phyloP scores from a whole-genome alignment of 2,329 filamentous ascomycete species.

The Colletotrichum sp. region DNA sequence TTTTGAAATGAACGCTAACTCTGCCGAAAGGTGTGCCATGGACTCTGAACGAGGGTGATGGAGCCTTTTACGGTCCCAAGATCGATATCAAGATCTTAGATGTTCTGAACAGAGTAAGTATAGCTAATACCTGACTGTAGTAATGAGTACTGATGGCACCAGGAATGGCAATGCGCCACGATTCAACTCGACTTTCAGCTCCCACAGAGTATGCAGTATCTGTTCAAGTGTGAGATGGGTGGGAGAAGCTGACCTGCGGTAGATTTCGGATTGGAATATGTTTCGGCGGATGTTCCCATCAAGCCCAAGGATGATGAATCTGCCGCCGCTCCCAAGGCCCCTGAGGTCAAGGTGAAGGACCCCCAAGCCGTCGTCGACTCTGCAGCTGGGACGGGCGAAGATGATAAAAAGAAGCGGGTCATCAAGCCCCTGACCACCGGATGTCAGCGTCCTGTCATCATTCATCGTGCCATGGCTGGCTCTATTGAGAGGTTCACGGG shows the following conservation, averaged over 20 bases:
- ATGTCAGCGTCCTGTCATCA: slow-evolving; percentile 83
- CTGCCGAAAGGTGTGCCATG: slow-evolving; percentile 49
- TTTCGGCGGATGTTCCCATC: slow-evolving; percentile 67
- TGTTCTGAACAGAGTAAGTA: slow-evolving; percentile 75
- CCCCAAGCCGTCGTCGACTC: slow-evolving; percentile 28
- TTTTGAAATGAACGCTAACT: slow-evolving; percentile 28
- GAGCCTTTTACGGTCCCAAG: slow-evolving; percentile 98
- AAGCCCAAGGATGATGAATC: slow-evolving; percentile 37
- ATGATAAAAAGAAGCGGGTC: slow-evolving; percentile 36
- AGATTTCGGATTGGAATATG: slow-evolving; percentile 88
- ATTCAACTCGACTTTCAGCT: slow-evolving; percentile 90
- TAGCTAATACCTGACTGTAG: neutral
- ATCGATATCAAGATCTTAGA: slow-evolving; percentile 96
- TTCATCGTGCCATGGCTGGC: slow-evolving; percentile 83
- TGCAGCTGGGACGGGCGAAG: slow-evolving; percentile 48
- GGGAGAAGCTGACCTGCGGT: slow-evolving; percentile 42
- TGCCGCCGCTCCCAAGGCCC: slow-evolving; percentile 27
- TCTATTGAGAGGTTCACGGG: slow-evolving; percentile 56
- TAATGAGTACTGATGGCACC: neutral
- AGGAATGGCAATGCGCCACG: slow-evolving; percentile 80
- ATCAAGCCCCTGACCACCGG: slow-evolving; percentile 65
- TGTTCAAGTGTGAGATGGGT: neutral
- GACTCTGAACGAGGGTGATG: slow-evolving; percentile 93
- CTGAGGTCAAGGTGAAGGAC: slow-evolving; percentile 39
- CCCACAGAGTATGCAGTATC: slow-evolving; percentile 9